Evolutionary conservation across 2,329 filamentous ascomycete species (phyloP).

Genomic region (Penicillium sp.): DNA sequence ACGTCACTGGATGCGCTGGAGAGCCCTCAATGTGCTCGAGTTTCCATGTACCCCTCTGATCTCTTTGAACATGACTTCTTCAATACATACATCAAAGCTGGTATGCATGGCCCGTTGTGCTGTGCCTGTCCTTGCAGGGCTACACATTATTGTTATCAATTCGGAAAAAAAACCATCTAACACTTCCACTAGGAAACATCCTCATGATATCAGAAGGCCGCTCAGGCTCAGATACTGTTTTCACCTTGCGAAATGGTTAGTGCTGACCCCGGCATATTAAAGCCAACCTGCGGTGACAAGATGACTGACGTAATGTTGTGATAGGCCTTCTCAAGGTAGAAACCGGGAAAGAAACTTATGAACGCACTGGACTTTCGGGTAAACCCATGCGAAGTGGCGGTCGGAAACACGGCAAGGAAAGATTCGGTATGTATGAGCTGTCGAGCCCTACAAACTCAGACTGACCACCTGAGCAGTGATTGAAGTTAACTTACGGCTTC

Average conservation of each 20-base stretch:
- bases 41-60: slow-evolving; percentile 71
- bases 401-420: slow-evolving; percentile 64
- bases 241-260: slow-evolving; percentile 68
- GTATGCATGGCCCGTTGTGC: slow-evolving; percentile 42
- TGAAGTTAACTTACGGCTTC: slow-evolving; percentile 70
- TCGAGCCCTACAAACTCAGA: not conserved
- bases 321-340: slow-evolving; percentile 71
- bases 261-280: not conserved
- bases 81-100: slow-evolving; percentile 77
- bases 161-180: not conserved
- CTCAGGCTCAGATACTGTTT: slow-evolving; percentile 68
- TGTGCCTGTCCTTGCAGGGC: not conserved
- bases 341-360: slow-evolving; percentile 78
- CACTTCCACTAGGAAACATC: slow-evolving; percentile 61
- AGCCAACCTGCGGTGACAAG: not conserved
- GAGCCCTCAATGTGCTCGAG: slow-evolving; percentile 60
- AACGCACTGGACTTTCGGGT: slow-evolving; percentile 77
- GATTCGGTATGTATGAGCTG: slow-evolving; percentile 63
- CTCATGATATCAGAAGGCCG: slow-evolving; percentile 81
- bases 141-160: not conserved
- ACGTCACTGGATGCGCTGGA: slow-evolving; percentile 50
- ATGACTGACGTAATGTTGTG: not conserved
- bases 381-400: slow-evolving; percentile 61
- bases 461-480: slow-evolving; percentile 57
- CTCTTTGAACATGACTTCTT: slow-evolving; percentile 76